Conservation (phyloP, 306 rosid genomes). For the Medicago lupulina region DNA sequence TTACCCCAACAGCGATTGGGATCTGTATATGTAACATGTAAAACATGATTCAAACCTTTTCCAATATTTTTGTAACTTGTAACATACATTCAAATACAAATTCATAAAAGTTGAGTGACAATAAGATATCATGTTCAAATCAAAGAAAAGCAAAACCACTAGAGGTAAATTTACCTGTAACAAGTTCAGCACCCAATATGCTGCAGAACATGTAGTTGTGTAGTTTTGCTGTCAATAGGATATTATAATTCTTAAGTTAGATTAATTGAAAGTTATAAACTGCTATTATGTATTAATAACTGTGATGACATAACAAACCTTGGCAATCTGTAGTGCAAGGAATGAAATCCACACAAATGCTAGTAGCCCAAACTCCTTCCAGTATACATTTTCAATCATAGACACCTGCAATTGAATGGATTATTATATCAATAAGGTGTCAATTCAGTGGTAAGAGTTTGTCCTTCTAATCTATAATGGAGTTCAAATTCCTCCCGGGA, state of each 20-base stretch:
- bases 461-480: background rate
- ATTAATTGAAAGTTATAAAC: conserved; percentile 23
- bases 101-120: background rate
- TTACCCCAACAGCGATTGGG: conserved; percentile 80
- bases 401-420: conserved; percentile 58
- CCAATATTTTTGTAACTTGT: background rate
- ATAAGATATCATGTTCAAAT: background rate
- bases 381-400: conserved; percentile 64
- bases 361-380: conserved; percentile 94
- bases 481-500: background rate
- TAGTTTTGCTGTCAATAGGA: conserved; percentile 51
- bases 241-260: conserved; percentile 32
- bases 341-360: conserved; percentile 87
- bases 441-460: background rate
- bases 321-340: conserved; percentile 74
- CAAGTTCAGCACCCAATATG: conserved; percentile 76
- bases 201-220: conserved; percentile 66
- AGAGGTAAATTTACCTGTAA: conserved; percentile 63
- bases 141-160: no score
- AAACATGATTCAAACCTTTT: conserved; percentile 13
- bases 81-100: background rate
- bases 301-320: conserved; percentile 58
- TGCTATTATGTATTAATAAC: conserved; percentile 5
- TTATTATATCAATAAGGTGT: conserved; percentile 37
- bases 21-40: conserved; percentile 53